A percentile compares a stretch with the other conserved stretches of the same genome.
Evolutionary conservation across 1,139 yeast species (phyloP).

Genomic region (Dujonia santamariae): DNA sequence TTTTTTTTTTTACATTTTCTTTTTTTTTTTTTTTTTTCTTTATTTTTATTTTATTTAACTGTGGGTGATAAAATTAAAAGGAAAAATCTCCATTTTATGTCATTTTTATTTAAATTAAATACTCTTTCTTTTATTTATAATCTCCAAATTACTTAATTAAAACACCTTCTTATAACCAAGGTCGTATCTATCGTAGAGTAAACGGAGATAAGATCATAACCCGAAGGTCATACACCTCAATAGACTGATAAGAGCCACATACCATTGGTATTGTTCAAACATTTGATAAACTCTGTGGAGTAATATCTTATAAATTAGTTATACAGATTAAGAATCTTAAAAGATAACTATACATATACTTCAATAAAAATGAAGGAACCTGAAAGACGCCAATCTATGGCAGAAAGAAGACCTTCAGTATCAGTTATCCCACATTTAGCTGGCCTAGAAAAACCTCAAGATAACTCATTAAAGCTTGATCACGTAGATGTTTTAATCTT

Average conservation of each 20-base stretch:
- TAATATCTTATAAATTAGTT: too few species aligned
- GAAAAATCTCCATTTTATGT: background rate
- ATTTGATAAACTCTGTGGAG: background rate
- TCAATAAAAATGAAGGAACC: constrained; percentile 20
- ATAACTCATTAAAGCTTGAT: constrained; percentile 47
- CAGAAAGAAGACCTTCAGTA: constrained; percentile 67
- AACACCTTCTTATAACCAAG: background rate
- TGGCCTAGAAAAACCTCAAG: constrained; percentile 68
- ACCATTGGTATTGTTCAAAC: background rate
- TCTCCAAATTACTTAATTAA: background rate
- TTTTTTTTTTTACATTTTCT: background rate
- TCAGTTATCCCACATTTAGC: constrained; percentile 76
- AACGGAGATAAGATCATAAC: too few species aligned
- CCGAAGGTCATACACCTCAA: background rate
- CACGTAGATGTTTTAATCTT: constrained; percentile 83
- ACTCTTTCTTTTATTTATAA: background rate
- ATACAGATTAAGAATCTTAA: too few species aligned
- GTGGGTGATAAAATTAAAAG: too few species aligned
- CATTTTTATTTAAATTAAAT: background rate
- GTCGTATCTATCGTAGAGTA: too few species aligned
- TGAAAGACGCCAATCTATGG: constrained; percentile 67
- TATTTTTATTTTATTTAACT: background rate
- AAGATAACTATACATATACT: too few species aligned
- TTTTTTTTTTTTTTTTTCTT: background rate
- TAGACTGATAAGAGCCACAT: background rate